phyloP scores from a whole-genome alignment of 176 grass and related monocot species.

The Avena sativa region DNA sequence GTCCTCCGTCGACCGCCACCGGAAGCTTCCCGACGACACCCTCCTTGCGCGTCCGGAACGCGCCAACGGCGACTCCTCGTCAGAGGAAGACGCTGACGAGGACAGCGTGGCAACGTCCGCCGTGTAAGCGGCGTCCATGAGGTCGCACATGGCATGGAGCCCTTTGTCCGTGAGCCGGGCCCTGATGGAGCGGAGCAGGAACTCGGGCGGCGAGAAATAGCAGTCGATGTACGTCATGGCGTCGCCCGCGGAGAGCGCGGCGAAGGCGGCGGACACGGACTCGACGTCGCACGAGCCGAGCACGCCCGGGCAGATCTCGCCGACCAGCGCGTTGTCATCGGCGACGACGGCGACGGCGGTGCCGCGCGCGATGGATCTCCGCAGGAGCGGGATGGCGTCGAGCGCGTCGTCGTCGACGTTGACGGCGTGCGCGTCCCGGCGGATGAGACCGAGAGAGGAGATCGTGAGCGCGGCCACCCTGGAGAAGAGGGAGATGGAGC shows the following conservation, averaged over 20 bases:
- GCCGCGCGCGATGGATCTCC: slow-evolving; percentile 36
- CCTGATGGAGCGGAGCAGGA: slow-evolving; percentile 48
- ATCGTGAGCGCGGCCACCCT: slow-evolving; percentile 56
- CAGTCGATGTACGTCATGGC: slow-evolving; percentile 60
- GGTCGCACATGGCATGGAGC: slow-evolving; percentile 54
- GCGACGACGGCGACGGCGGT: slow-evolving; percentile 68
- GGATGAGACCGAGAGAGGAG: slow-evolving; percentile 64
- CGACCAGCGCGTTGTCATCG: slow-evolving; percentile 52
- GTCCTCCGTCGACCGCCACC: slow-evolving; percentile 55
- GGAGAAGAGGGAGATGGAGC: slow-evolving; percentile 67
- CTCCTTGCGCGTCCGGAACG: background rate
- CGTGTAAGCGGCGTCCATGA: slow-evolving; percentile 38
- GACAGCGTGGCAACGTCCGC: slow-evolving; percentile 1
- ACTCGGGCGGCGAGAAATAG: slow-evolving; percentile 51
- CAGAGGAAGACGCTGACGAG: slow-evolving; percentile 50
- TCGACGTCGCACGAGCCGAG: slow-evolving; percentile 55
- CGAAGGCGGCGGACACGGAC: slow-evolving; percentile 43
- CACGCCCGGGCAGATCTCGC: slow-evolving; percentile 64
- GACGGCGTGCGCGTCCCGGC: slow-evolving; percentile 47
- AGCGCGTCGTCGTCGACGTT: slow-evolving; percentile 55
- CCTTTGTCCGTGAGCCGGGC: slow-evolving; percentile 46
- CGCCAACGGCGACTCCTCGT: slow-evolving; percentile 48
- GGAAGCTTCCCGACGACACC: slow-evolving; percentile 48
- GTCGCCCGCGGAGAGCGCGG: slow-evolving; percentile 57
- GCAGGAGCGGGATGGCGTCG: slow-evolving; percentile 57